Base-by-base conservation (phyloP, 805 yeast species). In the Hanseniaspora thailandica region DNA sequence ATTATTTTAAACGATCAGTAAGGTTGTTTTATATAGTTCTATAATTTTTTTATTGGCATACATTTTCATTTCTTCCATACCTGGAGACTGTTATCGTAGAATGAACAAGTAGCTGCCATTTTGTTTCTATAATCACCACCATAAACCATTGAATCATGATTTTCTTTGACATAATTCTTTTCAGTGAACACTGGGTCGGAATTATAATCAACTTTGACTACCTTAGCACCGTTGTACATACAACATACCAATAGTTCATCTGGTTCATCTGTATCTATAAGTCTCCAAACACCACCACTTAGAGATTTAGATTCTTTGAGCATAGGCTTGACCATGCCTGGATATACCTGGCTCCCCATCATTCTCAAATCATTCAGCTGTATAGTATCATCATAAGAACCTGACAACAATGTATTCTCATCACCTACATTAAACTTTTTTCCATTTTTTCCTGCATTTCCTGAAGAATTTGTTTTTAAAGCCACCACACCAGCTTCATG, bases 271-370 rank as follows among this genome's bases (percentile, higher is more conserved):
- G 58, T 52, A 2, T 95, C 96, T 7, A 80, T 69, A 55, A 93
- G 72, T 60, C 96, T 71, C 98, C 98, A 90, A 2, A 90, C 97
- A 1, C 98, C 98, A 5, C 98, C 97, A 1, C 87, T 89, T 3
- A 93, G 69, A 45, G 81, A 75, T 28, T 71, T 65, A 41, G 70
- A 69, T 13, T 71, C 65, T 5, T 51, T 28, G n/a, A 64, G 62
- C 0, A 72, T 70, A 30, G 65, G 67, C 0, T 90, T 90, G 1
- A 76, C 68, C n/a, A 71, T 61, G 0, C 84, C 82, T 65, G 69
- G 64, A 63, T 60, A 71, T 71, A 58, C 59, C 69, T 59, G 62
- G 64, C 67, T 61, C 74, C 75, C 67, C 15, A 72, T 60, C 56
- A 78, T 73, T 55, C 96, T 67, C 43, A 86, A 62, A 66, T 89